Base-by-base conservation (phyloP, 305 asterid genomes). In the Solanum hybrid region DNA sequence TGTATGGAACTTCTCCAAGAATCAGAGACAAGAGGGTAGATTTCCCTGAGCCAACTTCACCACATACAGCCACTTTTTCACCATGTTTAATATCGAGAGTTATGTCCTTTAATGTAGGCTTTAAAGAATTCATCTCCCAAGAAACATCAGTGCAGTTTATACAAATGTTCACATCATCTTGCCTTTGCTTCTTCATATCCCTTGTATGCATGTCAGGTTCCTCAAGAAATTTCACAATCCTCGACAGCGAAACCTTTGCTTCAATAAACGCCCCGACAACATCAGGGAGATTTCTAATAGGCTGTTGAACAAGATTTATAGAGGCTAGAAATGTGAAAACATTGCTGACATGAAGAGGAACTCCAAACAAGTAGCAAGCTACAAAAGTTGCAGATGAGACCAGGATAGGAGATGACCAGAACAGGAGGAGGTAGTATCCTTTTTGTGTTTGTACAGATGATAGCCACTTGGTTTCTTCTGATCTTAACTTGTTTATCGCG, bases 11-110 rank as follows among this genome's bases (percentile, higher is more conserved):
- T 64, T 91, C 93, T 88, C 93, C 93, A 8, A 91, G 89, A 87
- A 91, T 89, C 15, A 88, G 80, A 14, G 89, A 90, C 64, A 92
- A 19, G 13, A 92, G 90, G 19, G 89, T 92, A 9, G 93, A 92
- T 75, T 92, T 92, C 37, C 92, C 92, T 2, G 91, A 89, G 14
- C 91, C 93, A 51, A 92, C 92, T 66, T 88, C 91, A 79, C 93
- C 93, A 72, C 92, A 92, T 8, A 92, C 86, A 6, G 91, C 92
- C 6, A 92, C 80, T 85, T 89, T 92, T 73, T 86, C 72, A 40
- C 92, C 92, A 27, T 85, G 76, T 86, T 77, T 86, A 19, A 92
- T 85, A 66, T 38, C 27, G 4, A 90, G 51, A 85, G 4, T 66
- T 29, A 92, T 90, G 86, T 90, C 75, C 76, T 24, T 27, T 2